Evolutionary conservation across 495 filamentous ascomycete genomes (phyloP).

Genomic region (Neurospora africana): DNA sequence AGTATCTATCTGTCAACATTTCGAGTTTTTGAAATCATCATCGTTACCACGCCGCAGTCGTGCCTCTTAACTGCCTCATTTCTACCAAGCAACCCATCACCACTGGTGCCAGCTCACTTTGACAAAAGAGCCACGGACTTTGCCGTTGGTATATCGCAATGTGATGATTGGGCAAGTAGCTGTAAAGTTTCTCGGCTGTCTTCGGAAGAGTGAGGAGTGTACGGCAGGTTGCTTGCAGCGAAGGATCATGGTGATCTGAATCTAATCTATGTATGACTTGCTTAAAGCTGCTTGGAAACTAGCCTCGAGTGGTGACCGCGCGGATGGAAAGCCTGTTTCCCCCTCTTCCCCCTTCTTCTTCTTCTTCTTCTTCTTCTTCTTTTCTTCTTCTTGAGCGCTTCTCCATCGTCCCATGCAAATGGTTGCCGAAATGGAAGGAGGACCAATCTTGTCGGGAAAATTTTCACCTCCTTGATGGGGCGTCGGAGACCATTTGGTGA

Average conservation of each 20-base stretch:
- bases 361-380: background rate
- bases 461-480: background rate
- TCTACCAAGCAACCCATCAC: background rate
- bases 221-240: background rate
- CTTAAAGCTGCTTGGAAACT: background rate
- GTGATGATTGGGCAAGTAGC: background rate
- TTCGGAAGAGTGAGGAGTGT: background rate
- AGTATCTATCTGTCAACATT: background rate
- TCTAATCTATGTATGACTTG: background rate
- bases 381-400: background rate
- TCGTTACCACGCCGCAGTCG: background rate
- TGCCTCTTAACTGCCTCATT: background rate
- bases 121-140: background rate
- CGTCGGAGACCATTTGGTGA: background rate
- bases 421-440: background rate
- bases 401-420: background rate
- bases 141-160: background rate
- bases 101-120: background rate
- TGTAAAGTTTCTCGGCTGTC: background rate
- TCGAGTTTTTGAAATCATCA: background rate
- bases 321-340: background rate
- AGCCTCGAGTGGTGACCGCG: background rate
- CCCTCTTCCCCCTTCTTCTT: background rate
- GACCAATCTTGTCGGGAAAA: background rate
- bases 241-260: background rate